Evolutionary conservation across 441 rosid species (phyloP).

Genomic region (Eutrema salsugineum): DNA sequence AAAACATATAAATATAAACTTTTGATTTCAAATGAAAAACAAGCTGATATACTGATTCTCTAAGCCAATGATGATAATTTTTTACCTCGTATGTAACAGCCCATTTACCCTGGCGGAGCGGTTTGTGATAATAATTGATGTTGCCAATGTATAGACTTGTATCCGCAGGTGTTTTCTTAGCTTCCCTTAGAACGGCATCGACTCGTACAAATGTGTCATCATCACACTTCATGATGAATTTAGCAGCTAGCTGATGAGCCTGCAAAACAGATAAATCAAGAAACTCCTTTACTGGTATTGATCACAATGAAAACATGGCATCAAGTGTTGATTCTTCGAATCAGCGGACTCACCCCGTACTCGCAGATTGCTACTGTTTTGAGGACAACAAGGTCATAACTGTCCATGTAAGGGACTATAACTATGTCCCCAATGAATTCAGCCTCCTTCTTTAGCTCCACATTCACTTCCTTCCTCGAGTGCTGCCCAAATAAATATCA

Average conservation of each 20-base stretch:
- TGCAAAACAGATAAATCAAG: conserved; percentile 18
- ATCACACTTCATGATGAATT: conserved; percentile 68
- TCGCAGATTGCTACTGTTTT: conserved; percentile 80
- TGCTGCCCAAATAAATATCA: conserved; percentile 33
- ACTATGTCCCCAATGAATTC: conserved; percentile 69
- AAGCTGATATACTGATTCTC: neutral
- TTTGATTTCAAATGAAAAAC: neutral
- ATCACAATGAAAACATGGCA: neutral
- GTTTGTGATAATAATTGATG: conserved; percentile 62
- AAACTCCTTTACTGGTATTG: conserved; percentile 2
- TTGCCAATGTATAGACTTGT: conserved; percentile 60
- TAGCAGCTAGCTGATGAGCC: conserved; percentile 53
- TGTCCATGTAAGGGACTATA: conserved; percentile 74
- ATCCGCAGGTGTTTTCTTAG: conserved; percentile 30
- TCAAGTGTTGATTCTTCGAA: neutral
- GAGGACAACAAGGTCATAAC: conserved; percentile 70
- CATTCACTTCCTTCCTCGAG: conserved; percentile 62
- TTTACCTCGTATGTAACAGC: conserved; percentile 64
- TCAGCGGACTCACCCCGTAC: conserved; percentile 57
- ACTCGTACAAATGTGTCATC: conserved; percentile 74
- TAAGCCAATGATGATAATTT: neutral
- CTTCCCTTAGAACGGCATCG: conserved; percentile 53
- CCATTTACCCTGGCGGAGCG: conserved; percentile 64
- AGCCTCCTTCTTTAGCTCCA: conserved; percentile 64
- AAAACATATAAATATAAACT: neutral